Percentiles rank a stretch among this genome's conserved stretches.
Conservation (phyloP, 306 rosid genomes). For the Cucurbita maxima region DNA sequence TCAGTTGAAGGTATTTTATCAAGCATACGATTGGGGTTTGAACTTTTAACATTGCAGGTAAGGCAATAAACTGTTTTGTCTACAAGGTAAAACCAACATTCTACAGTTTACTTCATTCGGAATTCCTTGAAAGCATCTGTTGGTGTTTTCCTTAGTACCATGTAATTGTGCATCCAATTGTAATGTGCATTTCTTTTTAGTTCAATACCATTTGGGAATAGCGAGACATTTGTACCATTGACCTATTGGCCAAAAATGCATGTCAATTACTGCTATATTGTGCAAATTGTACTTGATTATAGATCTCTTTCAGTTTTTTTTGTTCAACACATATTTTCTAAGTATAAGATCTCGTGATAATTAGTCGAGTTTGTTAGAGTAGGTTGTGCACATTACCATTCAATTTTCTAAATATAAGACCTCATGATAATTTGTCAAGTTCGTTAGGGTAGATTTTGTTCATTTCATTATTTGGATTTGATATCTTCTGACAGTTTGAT, state of each 20-base stretch:
- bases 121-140: neutral
- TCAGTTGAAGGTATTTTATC: slow-evolving; percentile 71
- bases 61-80: neutral
- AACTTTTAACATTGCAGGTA: slow-evolving; percentile 24
- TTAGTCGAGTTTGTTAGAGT: too few species aligned
- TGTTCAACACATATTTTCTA: neutral
- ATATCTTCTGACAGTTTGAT: too few species aligned
- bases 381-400: too few species aligned
- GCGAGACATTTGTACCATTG: too few species aligned
- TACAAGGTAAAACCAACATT: neutral
- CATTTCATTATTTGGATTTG: too few species aligned
- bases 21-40: slow-evolving; percentile 74
- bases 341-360: neutral
- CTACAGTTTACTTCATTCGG: neutral
- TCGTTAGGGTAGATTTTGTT: too few species aligned
- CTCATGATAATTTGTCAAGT: neutral
- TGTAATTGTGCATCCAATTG: neutral
- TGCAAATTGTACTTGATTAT: neutral
- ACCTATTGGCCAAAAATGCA: too few species aligned
- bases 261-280: too few species aligned
- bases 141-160: neutral
- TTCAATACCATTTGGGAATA: too few species aligned
- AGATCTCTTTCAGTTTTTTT: neutral
- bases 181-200: too few species aligned
- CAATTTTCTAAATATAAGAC: too few species aligned